phyloP scores from a whole-genome alignment of 2,329 filamentous ascomycete species.

The Colletotrichum sp. region DNA sequence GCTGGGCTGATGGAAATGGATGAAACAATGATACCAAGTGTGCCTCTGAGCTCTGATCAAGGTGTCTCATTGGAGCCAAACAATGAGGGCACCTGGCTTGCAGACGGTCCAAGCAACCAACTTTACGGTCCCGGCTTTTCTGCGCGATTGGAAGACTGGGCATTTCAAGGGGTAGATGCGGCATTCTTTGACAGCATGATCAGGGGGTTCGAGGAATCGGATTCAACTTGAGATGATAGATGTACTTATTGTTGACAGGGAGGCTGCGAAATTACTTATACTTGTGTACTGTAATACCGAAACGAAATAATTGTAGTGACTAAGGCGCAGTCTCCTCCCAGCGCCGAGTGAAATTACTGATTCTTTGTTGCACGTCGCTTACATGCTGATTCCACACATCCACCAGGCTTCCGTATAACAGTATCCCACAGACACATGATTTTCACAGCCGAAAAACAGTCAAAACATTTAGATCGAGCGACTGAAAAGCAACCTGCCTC shows the following conservation, averaged over 20 bases:
- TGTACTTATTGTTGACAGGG: not conserved
- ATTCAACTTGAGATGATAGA: not conserved
- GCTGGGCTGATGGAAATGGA: not conserved
- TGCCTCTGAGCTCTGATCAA: not conserved
- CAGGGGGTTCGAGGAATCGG: not conserved
- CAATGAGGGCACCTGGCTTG: not conserved
- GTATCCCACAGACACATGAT: fast-evolving
- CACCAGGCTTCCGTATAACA: not conserved
- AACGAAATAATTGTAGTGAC: fast-evolving
- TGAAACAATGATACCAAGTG: not conserved
- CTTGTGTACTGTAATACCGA: fast-evolving
- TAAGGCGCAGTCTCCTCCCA: not conserved
- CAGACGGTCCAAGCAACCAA: not conserved
- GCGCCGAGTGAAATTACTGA: fast-evolving
- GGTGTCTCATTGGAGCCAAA: not conserved
- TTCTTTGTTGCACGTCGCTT: not conserved
- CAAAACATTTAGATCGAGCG: not conserved
- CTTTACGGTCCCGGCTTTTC: slow-evolving; percentile 19
- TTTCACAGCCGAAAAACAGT: not conserved
- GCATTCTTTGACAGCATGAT: slow-evolving; percentile 32
- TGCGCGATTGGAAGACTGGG: slow-evolving; percentile 32
- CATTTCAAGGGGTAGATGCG: slow-evolving; percentile 36
- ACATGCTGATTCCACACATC: fast-evolving
- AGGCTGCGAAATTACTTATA: not conserved
- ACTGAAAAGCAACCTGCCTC: fast-evolving